These are phyloP conservation scores for Yamadazyma buinensis DNA, from an alignment of 1,139 yeast genomes.

Conservation along the genomic window DNA sequence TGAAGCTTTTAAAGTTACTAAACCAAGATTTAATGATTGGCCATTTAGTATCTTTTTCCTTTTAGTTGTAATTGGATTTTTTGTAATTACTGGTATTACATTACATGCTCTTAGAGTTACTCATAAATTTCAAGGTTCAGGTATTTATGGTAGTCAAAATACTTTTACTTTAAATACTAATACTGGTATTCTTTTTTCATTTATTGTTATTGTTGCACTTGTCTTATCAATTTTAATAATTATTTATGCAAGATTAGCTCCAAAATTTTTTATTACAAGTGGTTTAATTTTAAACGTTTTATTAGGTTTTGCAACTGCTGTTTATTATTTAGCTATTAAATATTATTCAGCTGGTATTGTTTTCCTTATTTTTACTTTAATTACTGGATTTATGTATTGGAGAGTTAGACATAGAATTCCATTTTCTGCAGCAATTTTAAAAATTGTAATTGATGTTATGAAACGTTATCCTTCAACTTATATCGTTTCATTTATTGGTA, in stretches of 20 bases:
- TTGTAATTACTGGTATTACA: constrained; percentile 67
- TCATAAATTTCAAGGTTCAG: constrained; percentile 56
- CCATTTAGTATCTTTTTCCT: constrained; percentile 65
- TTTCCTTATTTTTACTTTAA: constrained; percentile 57
- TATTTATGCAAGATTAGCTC: constrained; percentile 57
- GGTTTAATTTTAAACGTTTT: constrained; percentile 68
- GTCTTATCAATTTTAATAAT: constrained; percentile 57
- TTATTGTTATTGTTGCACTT: constrained; percentile 60
- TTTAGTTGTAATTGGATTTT: constrained; percentile 61
- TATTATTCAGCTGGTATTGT: constrained; percentile 82
- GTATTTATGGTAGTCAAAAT: constrained; percentile 55
- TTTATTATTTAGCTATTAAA: constrained; percentile 58
- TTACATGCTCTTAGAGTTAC: constrained; percentile 59
- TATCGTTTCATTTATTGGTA: constrained; percentile 60
- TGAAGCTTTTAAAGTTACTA: constrained; percentile 61
- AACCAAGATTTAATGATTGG: constrained; percentile 70
- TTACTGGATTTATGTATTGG: constrained; percentile 75
- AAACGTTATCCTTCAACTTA: constrained; percentile 67
- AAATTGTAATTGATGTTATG: constrained; percentile 74
- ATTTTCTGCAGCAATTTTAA: constrained; percentile 70
- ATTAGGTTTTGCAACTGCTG: constrained; percentile 71
- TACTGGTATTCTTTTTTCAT: constrained; percentile 66
- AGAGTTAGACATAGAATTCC: constrained; percentile 64
- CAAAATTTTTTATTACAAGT: constrained; percentile 63
- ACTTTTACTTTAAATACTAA: constrained; percentile 65